Percentiles rank a stretch among this genome's conserved stretches.
Evolutionary conservation across 306 rosid genomes (phyloP).

Genomic region (Quercus gilva): DNA sequence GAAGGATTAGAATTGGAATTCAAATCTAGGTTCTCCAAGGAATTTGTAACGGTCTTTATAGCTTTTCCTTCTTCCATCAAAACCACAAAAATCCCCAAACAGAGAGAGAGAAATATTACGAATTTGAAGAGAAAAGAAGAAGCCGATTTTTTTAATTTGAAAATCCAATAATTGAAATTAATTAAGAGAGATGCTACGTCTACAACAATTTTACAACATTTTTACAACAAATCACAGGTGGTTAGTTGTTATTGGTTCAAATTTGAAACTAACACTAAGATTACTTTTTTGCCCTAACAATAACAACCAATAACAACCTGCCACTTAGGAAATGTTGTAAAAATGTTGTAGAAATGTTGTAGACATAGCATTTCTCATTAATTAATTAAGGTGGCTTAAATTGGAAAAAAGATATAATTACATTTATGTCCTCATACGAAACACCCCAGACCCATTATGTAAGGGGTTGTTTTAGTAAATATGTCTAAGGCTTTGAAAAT

Average conservation of each 20-base stretch:
- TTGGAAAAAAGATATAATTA: neutral
- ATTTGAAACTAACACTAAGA: too few species aligned
- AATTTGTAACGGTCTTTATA: conserved; percentile 23
- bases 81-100: neutral
- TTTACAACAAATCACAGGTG: too few species aligned
- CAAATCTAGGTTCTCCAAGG: conserved; percentile 53
- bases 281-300: too few species aligned
- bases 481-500: too few species aligned
- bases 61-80: conserved; percentile 70
- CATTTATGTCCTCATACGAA: neutral
- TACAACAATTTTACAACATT: too few species aligned
- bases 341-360: too few species aligned
- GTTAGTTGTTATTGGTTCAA: too few species aligned
- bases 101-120: neutral
- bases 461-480: neutral
- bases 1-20: conserved; percentile 40
- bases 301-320: too few species aligned
- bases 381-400: too few species aligned
- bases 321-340: too few species aligned
- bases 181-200: too few species aligned
- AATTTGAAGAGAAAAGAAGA: neutral
- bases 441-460: neutral
- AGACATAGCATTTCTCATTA: too few species aligned
- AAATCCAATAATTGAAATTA: neutral
- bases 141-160: neutral